Evolutionary conservation across 75 land plant species (phyloP), one percentile per base, ranked within the genome.

Genomic region (Azolla pinnata): DNA sequence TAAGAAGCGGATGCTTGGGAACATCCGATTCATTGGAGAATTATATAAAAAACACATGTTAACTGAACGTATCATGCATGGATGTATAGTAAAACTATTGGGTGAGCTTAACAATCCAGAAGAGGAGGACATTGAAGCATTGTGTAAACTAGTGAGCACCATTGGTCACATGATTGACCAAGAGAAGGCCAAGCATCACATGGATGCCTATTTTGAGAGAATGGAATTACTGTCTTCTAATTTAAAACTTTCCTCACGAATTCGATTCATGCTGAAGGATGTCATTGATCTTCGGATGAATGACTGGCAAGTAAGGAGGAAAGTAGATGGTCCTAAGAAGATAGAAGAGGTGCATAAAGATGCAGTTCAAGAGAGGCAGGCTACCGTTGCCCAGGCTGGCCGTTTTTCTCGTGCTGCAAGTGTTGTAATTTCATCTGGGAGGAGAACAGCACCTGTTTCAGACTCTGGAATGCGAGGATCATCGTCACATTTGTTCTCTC

Each of bases 21-120:
- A 92, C 46, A 92, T 92, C 20, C 73, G 96, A 14, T 75, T 92
- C 59, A 91, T 91, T 59, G 97, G 97, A 1, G 97, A 91, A 33
- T 61, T 91, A 18, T 91, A 82, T 81, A 91, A 91, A 67, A 88
- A 81, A 76, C 81, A 65, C 61, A 91, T 91, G 97, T 62, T 91
- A 62, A 91, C 95, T 28, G 97, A 91, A 59, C 72, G 86, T 49
- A 91, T 88, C 44, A 91, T 91, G 97, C 97, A 91, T 66, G 93
- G 84, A 57, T 91, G 97, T 70, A 91, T 91, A 40, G 78, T 66
- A 63, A 84, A 83, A 56, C 60, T 91, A 52, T 57, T 91, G 31
- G 89, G 97, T 44, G 71, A 73, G 24, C 57, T 56, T 70, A 75
- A 83, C 38, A 83, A 70, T 61, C 88, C 92, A 29, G 96, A 91